Conservation (phyloP, 371 early-diverging fungal genomes). For the Capillidium heterosporum region DNA sequence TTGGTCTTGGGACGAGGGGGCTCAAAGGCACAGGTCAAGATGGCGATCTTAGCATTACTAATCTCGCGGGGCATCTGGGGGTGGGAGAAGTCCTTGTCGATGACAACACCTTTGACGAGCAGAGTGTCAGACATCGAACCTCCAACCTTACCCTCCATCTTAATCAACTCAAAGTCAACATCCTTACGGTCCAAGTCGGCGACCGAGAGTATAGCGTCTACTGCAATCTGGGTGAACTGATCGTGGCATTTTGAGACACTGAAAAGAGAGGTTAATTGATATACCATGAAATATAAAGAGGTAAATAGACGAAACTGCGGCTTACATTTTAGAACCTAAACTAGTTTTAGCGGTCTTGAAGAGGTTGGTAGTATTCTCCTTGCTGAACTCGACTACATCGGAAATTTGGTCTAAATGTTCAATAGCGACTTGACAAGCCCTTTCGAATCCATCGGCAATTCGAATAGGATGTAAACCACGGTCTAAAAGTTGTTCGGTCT, state of each 20-base stretch:
- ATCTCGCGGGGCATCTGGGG: slow-evolving; percentile 98
- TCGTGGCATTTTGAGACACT: slow-evolving; percentile 96
- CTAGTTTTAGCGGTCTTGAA: slow-evolving; percentile 96
- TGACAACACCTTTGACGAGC: slow-evolving; percentile 93
- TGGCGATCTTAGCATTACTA: slow-evolving; percentile 91
- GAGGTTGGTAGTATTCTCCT: slow-evolving; percentile 65
- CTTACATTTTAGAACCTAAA: slow-evolving; percentile 95
- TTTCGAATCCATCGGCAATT: slow-evolving; percentile 97
- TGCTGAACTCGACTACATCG: slow-evolving; percentile 73
- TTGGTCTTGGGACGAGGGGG: slow-evolving; percentile 99
- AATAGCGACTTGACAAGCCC: slow-evolving; percentile 86
- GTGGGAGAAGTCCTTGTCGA: slow-evolving; percentile 99
- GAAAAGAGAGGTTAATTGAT: neutral
- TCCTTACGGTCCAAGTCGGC: slow-evolving; percentile 97
- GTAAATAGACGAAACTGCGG: neutral
- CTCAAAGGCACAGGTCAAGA: slow-evolving; percentile 99
- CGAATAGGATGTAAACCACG: slow-evolving; percentile 98
- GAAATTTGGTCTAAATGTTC: slow-evolving; percentile 80
- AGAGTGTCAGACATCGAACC: slow-evolving; percentile 85
- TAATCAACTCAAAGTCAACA: slow-evolving; percentile 99
- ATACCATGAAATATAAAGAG: neutral
- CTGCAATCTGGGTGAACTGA: slow-evolving; percentile 93
- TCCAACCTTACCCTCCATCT: slow-evolving; percentile 97
- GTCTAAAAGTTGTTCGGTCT: slow-evolving; percentile 89
- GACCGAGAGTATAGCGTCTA: slow-evolving; percentile 93